Conservation (phyloP, 495 filamentous ascomycete genomes). For the Talaromyces nanjingensis region DNA sequence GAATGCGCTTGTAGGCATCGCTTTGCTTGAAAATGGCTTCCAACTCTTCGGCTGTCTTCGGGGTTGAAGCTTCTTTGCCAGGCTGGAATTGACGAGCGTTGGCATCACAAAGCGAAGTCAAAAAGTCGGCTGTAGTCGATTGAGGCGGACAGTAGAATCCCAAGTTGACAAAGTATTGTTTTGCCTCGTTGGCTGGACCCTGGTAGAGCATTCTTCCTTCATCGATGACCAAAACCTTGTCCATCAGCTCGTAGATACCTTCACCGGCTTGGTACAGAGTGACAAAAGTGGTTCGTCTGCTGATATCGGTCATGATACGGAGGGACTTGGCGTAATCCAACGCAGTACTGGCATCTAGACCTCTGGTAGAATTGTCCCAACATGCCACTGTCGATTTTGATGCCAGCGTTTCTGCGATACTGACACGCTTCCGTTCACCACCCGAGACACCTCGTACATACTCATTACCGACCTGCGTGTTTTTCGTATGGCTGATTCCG, state of each 20-base stretch:
- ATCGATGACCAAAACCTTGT: slow-evolving; percentile 66
- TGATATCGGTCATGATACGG: slow-evolving; percentile 77
- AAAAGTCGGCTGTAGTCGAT: slow-evolving; percentile 66
- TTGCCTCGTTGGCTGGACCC: slow-evolving; percentile 55
- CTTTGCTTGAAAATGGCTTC: slow-evolving; percentile 53
- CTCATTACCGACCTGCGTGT: slow-evolving; percentile 80
- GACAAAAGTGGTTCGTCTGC: slow-evolving; percentile 71
- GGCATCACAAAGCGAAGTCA: slow-evolving; percentile 72
- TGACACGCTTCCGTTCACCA: slow-evolving; percentile 67
- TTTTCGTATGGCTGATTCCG: slow-evolving; percentile 71
- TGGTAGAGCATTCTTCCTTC: slow-evolving; percentile 59
- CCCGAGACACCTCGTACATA: slow-evolving; percentile 70
- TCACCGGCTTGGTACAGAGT: slow-evolving; percentile 82
- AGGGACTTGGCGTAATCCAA: slow-evolving; percentile 73
- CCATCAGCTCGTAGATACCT: slow-evolving; percentile 76
- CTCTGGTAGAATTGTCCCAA: slow-evolving; percentile 75
- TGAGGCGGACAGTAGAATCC: slow-evolving; percentile 62
- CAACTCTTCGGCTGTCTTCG: slow-evolving; percentile 58
- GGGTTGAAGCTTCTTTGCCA: slow-evolving; percentile 55
- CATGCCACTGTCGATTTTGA: slow-evolving; percentile 58
- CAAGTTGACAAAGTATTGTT: slow-evolving; percentile 61
- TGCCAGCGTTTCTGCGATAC: slow-evolving; percentile 61
- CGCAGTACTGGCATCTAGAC: slow-evolving; percentile 71
- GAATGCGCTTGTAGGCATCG: slow-evolving; percentile 43
- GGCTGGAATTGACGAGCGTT: slow-evolving; percentile 58